Percentiles rank a stretch among this genome's conserved stretches.
Evolutionary conservation across 2,329 filamentous ascomycete genomes (phyloP).

Genomic region (Scytalidium lignicola): DNA sequence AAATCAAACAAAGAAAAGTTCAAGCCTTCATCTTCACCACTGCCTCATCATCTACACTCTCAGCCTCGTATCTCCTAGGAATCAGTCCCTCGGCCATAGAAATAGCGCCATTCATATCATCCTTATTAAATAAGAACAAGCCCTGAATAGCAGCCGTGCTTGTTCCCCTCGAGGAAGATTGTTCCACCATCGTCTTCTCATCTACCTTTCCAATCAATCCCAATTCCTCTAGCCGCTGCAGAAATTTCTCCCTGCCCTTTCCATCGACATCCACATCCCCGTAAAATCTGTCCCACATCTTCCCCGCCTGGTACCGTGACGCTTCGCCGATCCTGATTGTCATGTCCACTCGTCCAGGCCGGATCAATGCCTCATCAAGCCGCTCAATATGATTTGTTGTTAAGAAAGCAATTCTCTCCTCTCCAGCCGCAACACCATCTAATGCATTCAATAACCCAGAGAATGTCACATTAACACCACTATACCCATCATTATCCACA

Average conservation of each 20-base stretch:
- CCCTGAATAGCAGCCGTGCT: conserved; percentile 93
- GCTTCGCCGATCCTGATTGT: conserved; percentile 86
- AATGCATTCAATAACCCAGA: conserved; percentile 81
- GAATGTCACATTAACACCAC: conserved; percentile 56
- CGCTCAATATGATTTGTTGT: conserved; percentile 94
- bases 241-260: conserved; percentile 60
- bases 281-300: conserved; percentile 96
- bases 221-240: conserved; percentile 63
- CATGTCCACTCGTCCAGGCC: conserved; percentile 91
- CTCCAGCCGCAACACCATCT: conserved; percentile 89
- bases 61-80: conserved; percentile 48
- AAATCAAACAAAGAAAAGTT: no score
- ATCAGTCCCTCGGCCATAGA: conserved; percentile 66
- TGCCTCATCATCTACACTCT: conserved; percentile 6
- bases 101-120: conserved; percentile 81
- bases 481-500: conserved; percentile 42
- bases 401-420: conserved; percentile 89
- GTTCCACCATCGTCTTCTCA: background rate
- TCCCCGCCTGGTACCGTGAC: conserved; percentile 73
- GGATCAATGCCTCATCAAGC: conserved; percentile 77
- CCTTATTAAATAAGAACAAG: conserved; percentile 92
- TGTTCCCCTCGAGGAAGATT: conserved; percentile 35
- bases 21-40: conserved; percentile 12
- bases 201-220: conserved; percentile 55
- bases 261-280: conserved; percentile 68